Conservation (phyloP, 2,329 filamentous ascomycete species). For the Aspergillus novoparasiticus region DNA sequence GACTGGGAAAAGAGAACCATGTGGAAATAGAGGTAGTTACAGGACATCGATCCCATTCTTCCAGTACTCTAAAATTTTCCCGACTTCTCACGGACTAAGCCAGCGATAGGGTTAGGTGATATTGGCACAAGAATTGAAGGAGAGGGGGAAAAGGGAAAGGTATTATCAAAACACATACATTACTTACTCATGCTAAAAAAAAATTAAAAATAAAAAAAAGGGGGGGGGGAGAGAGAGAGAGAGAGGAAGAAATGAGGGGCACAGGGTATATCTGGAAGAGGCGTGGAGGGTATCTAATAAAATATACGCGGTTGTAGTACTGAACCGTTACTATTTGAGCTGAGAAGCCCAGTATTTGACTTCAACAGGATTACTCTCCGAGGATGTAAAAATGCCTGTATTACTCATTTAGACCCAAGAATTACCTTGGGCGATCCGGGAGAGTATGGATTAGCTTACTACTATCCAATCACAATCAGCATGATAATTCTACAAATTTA, state of each 20-base stretch:
- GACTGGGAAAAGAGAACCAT: conserved; percentile 11
- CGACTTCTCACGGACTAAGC: neutral
- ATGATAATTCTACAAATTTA: conserved; percentile 3
- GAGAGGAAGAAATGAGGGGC: too few relatives aligned
- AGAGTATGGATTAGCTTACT: neutral
- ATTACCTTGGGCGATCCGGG: neutral
- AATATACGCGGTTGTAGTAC: neutral
- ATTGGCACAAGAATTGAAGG: neutral
- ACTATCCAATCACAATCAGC: conserved; percentile 8
- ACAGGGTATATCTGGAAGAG: too few relatives aligned
- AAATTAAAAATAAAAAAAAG: too few relatives aligned
- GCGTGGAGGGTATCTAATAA: neutral
- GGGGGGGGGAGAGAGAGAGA: too few relatives aligned
- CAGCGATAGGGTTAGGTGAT: neutral
- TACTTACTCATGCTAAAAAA: too few relatives aligned
- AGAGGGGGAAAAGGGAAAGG: neutral
- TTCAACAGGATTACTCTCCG: conserved; percentile 8
- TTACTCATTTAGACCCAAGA: neutral
- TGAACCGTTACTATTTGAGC: neutral
- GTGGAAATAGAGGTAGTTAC: neutral
- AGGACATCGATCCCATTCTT: neutral
- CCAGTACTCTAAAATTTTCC: neutral
- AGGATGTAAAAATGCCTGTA: neutral
- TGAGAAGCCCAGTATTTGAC: neutral
- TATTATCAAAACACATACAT: neutral